Base-by-base conservation (phyloP, 257 asterid species). In the Lycium ferocissimum region DNA sequence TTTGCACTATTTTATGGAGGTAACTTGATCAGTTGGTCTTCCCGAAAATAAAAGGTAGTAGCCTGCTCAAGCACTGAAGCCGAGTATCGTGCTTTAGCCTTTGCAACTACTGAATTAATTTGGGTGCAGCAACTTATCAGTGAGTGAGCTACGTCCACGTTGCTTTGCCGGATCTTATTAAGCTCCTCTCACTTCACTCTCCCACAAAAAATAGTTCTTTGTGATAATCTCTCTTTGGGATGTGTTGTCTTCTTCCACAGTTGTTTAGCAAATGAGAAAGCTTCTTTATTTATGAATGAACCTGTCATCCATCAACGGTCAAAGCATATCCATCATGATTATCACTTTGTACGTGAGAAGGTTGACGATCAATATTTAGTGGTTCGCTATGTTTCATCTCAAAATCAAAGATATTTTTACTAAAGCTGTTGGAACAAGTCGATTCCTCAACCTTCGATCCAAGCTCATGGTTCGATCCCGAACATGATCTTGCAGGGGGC, bases 161-260 rank as follows among this genome's bases (percentile, higher is more conserved):
- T n/a, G n/a, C n/a, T n/a, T n/a, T n/a, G n/a, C n/a, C n/a, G n/a
- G n/a, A n/a, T n/a, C n/a, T n/a, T n/a, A n/a, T n/a, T n/a, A n/a
- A n/a, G 49, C 6, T 35, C 49, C 47, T 67, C 49, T 35, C 57
- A 51, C 57, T 51, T 51, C 15, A 53, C 57, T n/a, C 57, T 53
- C 15, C 57, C 75, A 67, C n/a, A n/a, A n/a, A n/a, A n/a, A n/a
- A n/a, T 67, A 6, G 75, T 6, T 6, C 73, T 35, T 67, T 67
- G 75, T 67, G 75, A 67, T 35, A 67, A 35, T 66, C 18, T 66
- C 33, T n/a, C n/a, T n/a, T n/a, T n/a, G n/a, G n/a, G n/a, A n/a
- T n/a, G n/a, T n/a, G n/a, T n/a, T n/a, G n/a, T n/a, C n/a, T n/a
- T n/a, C n/a, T n/a, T n/a, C n/a, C n/a, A n/a, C n/a, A n/a, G n/a